Conservation (phyloP, 2,329 filamentous ascomycete species). For the Tolypocladium paradoxum region DNA sequence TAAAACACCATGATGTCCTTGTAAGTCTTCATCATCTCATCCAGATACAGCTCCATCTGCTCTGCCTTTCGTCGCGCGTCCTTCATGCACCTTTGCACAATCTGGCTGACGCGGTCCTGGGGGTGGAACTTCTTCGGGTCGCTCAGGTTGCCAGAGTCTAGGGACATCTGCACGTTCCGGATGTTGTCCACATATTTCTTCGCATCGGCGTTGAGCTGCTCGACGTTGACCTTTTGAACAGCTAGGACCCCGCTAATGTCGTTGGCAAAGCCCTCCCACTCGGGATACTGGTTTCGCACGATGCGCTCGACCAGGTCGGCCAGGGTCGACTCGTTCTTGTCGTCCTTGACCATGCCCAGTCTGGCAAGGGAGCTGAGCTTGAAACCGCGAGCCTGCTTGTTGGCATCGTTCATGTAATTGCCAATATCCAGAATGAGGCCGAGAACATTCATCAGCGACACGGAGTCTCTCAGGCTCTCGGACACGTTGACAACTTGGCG, state of each 20-base stretch:
- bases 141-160: constrained; percentile 88
- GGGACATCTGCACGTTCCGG: constrained; percentile 81
- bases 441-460: constrained; percentile 89
- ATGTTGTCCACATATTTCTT: constrained; percentile 92
- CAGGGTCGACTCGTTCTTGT: constrained; percentile 95
- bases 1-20: constrained; percentile 96
- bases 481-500: constrained; percentile 78
- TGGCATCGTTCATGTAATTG: constrained; percentile 99
- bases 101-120: constrained; percentile 83
- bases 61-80: constrained; percentile 92
- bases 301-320: constrained; percentile 94
- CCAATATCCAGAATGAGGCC: constrained; percentile 94
- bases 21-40: constrained; percentile 84
- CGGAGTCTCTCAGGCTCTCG: constrained; percentile 81
- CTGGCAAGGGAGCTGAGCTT: constrained; percentile 90
- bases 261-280: constrained; percentile 81
- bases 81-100: constrained; percentile 92
- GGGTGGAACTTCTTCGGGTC: constrained; percentile 98
- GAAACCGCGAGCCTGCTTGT: constrained; percentile 96
- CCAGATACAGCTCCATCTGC: constrained; percentile 86
- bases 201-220: constrained; percentile 78
- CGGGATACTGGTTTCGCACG: constrained; percentile 89
- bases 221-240: constrained; percentile 86
- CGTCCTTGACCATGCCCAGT: constrained; percentile 95
- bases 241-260: constrained; percentile 73